Conservation (phyloP, 179 eudicot genomes). For the Beta macrorhiza region DNA sequence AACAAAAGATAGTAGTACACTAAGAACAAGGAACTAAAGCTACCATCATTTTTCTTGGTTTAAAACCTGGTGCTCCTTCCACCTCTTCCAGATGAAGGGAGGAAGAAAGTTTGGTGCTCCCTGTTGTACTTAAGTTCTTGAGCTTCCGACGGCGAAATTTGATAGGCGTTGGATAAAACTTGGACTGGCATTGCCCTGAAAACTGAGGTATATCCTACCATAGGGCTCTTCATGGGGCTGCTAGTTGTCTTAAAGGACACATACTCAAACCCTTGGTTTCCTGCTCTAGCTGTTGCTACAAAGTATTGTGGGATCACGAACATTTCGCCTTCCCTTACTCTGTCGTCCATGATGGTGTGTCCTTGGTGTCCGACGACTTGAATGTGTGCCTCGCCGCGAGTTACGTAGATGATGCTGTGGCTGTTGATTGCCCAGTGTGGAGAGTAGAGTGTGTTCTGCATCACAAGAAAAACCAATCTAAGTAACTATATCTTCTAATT, state of each 20-base stretch:
- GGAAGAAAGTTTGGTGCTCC: constrained; percentile 42
- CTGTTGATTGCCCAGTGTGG: constrained; percentile 64
- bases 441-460: constrained; percentile 56
- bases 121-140: constrained; percentile 50
- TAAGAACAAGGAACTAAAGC: background rate
- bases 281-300: constrained; percentile 45
- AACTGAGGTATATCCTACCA: constrained; percentile 66
- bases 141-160: constrained; percentile 50
- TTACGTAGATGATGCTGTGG: constrained; percentile 59
- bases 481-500: no score
- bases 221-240: constrained; percentile 54
- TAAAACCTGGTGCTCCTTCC: constrained; percentile 25
- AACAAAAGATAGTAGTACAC: constrained; percentile 4
- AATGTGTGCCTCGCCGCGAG: constrained; percentile 53
- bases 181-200: constrained; percentile 63
- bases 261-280: constrained; percentile 55
- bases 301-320: constrained; percentile 68
- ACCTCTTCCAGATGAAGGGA: constrained; percentile 34
- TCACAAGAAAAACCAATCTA: background rate
- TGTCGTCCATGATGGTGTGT: constrained; percentile 49
- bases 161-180: constrained; percentile 47
- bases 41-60: background rate
- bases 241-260: constrained; percentile 61
- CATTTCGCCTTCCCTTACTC: constrained; percentile 58
- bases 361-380: constrained; percentile 54